Conservation (phyloP, 2,329 filamentous ascomycete genomes). For the Dactylellina sp. region DNA sequence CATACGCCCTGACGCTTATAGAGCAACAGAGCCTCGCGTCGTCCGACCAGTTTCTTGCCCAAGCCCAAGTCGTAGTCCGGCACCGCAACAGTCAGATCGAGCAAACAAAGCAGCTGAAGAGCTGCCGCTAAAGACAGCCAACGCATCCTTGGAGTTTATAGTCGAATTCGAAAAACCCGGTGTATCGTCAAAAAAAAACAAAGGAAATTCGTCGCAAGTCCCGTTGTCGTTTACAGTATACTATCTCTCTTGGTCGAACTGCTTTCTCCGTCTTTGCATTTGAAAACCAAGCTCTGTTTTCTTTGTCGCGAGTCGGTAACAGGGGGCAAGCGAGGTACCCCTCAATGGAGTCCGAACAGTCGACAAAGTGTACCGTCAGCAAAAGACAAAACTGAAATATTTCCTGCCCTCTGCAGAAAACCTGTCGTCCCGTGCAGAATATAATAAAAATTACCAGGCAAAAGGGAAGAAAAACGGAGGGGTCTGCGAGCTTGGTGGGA, state of each 20-base stretch:
- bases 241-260: constrained; percentile 1
- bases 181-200: constrained; percentile 26
- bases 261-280: constrained; percentile 11
- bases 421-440: constrained; percentile 21
- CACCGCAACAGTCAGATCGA: constrained; percentile 43
- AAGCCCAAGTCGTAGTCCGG: constrained; percentile 27
- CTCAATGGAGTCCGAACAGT: constrained; percentile 35
- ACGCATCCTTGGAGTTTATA: constrained; percentile 30
- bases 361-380: constrained; percentile 1
- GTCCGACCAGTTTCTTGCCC: constrained; percentile 23
- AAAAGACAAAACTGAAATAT: not conserved
- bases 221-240: constrained; percentile 2
- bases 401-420: constrained; percentile 12
- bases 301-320: constrained; percentile 56
- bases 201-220: constrained; percentile 51
- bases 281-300: not conserved
- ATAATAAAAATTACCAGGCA: constrained; percentile 40
- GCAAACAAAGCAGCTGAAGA: constrained; percentile 47
- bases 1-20: constrained; percentile 42
- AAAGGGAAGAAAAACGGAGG: constrained; percentile 34
- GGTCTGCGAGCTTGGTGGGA: constrained; percentile 11
- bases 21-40: constrained; percentile 48
- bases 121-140: constrained; percentile 44
- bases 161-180: constrained; percentile 3
- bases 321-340: constrained; percentile 53